These are phyloP conservation scores for Cutaneotrichosporon sp. DNA, from an alignment of 1,284 basidiomycete genomes.

Conservation along the genomic window DNA sequence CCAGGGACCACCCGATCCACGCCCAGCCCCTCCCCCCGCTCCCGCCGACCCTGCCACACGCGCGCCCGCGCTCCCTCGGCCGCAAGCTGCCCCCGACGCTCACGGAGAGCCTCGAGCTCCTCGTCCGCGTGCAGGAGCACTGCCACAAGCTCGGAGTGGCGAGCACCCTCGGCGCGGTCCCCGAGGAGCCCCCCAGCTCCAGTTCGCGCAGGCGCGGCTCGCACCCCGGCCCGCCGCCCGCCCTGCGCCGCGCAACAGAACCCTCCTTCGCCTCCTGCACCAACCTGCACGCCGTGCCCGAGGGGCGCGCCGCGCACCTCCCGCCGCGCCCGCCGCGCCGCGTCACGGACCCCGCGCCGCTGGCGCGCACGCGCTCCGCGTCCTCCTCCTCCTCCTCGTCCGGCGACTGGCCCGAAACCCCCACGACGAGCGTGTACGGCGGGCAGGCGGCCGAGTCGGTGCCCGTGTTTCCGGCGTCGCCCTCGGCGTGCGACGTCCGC, in stretches of 20 bases:
- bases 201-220: not conserved
- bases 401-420: slow-evolving; percentile 13
- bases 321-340: not conserved
- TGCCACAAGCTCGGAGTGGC: slow-evolving; percentile 7
- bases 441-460: not conserved
- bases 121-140: slow-evolving; percentile 20
- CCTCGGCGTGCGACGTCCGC: too few species aligned
- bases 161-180: not conserved
- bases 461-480: not conserved
- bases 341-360: not conserved
- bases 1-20: too few species aligned
- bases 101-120: slow-evolving; percentile 38
- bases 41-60: slow-evolving; percentile 9
- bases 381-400: not conserved
- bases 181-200: not conserved
- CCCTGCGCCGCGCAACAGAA: not conserved
- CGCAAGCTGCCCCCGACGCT: slow-evolving; percentile 36
- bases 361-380: not conserved
- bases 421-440: not conserved
- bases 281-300: slow-evolving; percentile 8
- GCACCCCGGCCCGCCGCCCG: not conserved
- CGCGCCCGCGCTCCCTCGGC: slow-evolving; percentile 14
- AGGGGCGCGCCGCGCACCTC: not conserved
- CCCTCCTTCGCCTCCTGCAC: not conserved
- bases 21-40: not conserved